A percentile compares a stretch with the other conserved stretches of the same genome.
Conservation (phyloP, 2,329 filamentous ascomycete species). For the Penicillium sp. region DNA sequence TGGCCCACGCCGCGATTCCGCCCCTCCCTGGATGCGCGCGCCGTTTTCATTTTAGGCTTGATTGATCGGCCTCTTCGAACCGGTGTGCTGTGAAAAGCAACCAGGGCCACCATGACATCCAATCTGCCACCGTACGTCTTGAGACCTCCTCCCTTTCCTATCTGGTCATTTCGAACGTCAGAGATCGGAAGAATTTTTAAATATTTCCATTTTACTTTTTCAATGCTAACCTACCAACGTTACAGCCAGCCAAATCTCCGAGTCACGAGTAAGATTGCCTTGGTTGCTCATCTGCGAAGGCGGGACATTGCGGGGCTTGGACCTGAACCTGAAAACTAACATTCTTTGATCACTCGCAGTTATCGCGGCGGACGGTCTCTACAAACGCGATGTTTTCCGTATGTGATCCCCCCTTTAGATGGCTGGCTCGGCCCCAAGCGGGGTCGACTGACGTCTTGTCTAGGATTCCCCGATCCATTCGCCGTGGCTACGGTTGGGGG, state of each 20-base stretch:
- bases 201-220: slow-evolving; percentile 5
- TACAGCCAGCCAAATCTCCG: slow-evolving; percentile 79
- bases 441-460: slow-evolving; percentile 16
- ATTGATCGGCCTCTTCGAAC: slow-evolving; percentile 36
- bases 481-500: slow-evolving; percentile 95
- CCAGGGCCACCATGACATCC: slow-evolving; percentile 52
- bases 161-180: background rate
- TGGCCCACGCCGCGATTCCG: slow-evolving; percentile 7
- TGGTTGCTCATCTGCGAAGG: slow-evolving; percentile 8
- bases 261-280: slow-evolving; percentile 72
- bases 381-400: slow-evolving; percentile 99
- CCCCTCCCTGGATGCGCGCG: slow-evolving; percentile 35
- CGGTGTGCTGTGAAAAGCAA: slow-evolving; percentile 30
- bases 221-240: slow-evolving; percentile 24
- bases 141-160: background rate
- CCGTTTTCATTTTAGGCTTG: slow-evolving; percentile 33
- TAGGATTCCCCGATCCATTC: slow-evolving; percentile 96
- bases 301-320: slow-evolving; percentile 23
- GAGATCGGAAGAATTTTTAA: background rate
- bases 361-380: slow-evolving; percentile 96
- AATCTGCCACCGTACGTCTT: slow-evolving; percentile 63
- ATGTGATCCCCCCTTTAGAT: slow-evolving; percentile 48
- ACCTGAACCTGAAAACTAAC: slow-evolving; percentile 19
- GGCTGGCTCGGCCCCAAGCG: slow-evolving; percentile 3
- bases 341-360: slow-evolving; percentile 56